Percentiles rank a stretch among this genome's conserved stretches.
phyloP scores from a whole-genome alignment of 352 stramenopile species.

The Phytophthora megakarya region DNA sequence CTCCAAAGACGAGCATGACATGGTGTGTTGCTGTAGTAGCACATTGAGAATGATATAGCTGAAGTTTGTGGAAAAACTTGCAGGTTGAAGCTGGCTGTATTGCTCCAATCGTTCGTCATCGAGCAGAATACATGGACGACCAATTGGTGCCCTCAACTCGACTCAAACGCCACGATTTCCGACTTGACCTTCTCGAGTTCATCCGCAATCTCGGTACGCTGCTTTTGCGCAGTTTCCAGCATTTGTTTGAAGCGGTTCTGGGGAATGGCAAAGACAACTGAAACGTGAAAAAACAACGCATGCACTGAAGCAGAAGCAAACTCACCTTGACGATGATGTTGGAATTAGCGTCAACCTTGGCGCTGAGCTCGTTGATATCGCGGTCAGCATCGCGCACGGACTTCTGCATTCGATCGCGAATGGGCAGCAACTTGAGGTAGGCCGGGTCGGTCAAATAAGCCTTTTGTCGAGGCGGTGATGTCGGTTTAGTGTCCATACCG shows the following conservation, averaged over 20 bases:
- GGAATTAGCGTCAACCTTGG: conserved; percentile 73
- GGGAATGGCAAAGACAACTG: not conserved
- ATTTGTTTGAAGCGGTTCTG: conserved; percentile 86
- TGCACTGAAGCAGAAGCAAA: not conserved
- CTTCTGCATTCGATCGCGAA: conserved; percentile 72
- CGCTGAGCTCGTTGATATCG: conserved; percentile 63
- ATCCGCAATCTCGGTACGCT: conserved; percentile 52
- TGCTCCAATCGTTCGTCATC: too few relatives aligned
- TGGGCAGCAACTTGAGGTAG: conserved; percentile 68
- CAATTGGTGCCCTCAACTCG: conserved; percentile 26
- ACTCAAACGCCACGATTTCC: conserved; percentile 53
- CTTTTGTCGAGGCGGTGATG: conserved; percentile 33
- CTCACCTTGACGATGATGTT: conserved; percentile 86
- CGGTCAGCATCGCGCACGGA: conserved; percentile 68
- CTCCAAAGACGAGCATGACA: too few relatives aligned
- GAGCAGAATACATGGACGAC: not conserved
- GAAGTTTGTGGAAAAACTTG: conserved; percentile 8
- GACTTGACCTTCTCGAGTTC: conserved; percentile 65
- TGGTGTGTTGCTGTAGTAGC: too few relatives aligned
- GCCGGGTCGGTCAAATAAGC: conserved; percentile 64
- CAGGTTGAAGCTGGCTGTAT: not conserved
- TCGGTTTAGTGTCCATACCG: conserved; percentile 69
- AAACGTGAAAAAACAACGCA: conserved; percentile 1
- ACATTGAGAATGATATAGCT: conserved; percentile 12
- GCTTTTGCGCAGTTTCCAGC: conserved; percentile 65